phyloP scores from a whole-genome alignment of 805 yeast species.

The Metschnikowia santaceciliae region DNA sequence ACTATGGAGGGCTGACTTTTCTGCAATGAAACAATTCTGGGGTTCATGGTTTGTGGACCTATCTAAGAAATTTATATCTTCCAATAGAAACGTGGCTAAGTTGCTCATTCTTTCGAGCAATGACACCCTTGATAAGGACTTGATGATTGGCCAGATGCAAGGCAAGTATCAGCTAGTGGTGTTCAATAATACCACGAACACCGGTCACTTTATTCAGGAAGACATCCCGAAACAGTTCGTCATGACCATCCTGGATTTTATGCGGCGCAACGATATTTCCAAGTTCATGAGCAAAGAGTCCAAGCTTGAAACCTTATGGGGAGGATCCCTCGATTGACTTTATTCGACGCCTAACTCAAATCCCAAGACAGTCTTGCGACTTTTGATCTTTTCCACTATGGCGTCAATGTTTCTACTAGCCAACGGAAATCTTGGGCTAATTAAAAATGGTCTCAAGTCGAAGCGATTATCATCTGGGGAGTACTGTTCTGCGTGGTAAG shows the following conservation, averaged over 20 bases:
- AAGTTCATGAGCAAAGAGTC: constrained; percentile 27
- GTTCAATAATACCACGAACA: constrained; percentile 46
- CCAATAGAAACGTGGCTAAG: constrained; percentile 42
- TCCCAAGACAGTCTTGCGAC: constrained; percentile 27
- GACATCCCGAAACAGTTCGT: constrained; percentile 75
- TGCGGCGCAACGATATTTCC: constrained; percentile 42
- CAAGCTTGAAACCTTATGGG: constrained; percentile 37
- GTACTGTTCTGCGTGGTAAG: constrained; percentile 96
- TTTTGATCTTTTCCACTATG: constrained; percentile 56
- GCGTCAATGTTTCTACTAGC: constrained; percentile 86
- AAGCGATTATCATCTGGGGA: constrained; percentile 97
- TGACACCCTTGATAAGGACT: constrained; percentile 77
- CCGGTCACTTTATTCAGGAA: constrained; percentile 96
- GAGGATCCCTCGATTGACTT: constrained; percentile 18
- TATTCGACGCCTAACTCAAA: constrained; percentile 2
- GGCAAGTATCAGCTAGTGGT: constrained; percentile 90
- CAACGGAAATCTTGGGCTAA: constrained; percentile 85
- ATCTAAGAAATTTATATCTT: constrained; percentile 45
- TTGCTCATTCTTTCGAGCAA: constrained; percentile 82
- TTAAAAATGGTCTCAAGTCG: constrained; percentile 93
- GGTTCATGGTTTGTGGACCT: constrained; percentile 72
- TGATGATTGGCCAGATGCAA: constrained; percentile 97
- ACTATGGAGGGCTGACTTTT: constrained; percentile 65
- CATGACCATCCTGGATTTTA: constrained; percentile 46
- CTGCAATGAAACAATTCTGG: constrained; percentile 69